Evolutionary conservation across 2,329 filamentous ascomycete genomes (phyloP).

Genomic region (Talaromyces albobiverticillius): DNA sequence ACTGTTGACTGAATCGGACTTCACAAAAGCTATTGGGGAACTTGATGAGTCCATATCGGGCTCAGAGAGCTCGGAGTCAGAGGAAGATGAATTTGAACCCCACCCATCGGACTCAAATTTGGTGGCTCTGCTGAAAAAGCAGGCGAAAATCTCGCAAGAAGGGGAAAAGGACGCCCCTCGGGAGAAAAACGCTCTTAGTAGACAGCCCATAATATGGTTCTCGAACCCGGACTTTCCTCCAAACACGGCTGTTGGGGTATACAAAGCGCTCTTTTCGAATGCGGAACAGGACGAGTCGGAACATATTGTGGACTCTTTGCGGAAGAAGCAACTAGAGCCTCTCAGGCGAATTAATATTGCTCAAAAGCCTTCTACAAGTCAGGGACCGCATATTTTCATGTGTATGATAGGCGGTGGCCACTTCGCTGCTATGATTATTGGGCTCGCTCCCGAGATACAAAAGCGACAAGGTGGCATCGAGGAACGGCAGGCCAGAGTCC

Average conservation of each 20-base stretch:
- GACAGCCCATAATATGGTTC: conserved; percentile 82
- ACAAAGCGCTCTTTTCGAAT: conserved; percentile 73
- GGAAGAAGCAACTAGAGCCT: conserved; percentile 72
- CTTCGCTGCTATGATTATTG: conserved; percentile 95
- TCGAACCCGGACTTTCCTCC: conserved; percentile 69
- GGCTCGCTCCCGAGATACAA: conserved; percentile 73
- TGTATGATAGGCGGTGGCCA: conserved; percentile 99
- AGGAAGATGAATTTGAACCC: conserved; percentile 60
- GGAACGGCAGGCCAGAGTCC: conserved; percentile 79
- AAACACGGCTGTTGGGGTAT: conserved; percentile 80
- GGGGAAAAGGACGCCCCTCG: conserved; percentile 46
- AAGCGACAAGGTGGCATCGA: conserved; percentile 68
- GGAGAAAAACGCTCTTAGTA: conserved; percentile 58
- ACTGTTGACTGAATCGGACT: conserved; percentile 74
- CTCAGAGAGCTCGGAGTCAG: conserved; percentile 66
- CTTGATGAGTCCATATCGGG: conserved; percentile 91
- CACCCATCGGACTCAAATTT: conserved; percentile 53
- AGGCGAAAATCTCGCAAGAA: conserved; percentile 24
- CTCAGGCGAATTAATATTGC: conserved; percentile 36
- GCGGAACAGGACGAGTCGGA: conserved; percentile 66
- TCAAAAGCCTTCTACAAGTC: conserved; percentile 31
- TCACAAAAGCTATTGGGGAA: conserved; percentile 79
- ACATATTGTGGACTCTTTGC: conserved; percentile 65
- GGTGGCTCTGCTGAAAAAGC: conserved; percentile 54
- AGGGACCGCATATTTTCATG: conserved; percentile 81